These are phyloP conservation scores for Xerocomellus intermedius DNA, from an alignment of 768 basidiomycete genomes.

Conservation along the genomic window DNA sequence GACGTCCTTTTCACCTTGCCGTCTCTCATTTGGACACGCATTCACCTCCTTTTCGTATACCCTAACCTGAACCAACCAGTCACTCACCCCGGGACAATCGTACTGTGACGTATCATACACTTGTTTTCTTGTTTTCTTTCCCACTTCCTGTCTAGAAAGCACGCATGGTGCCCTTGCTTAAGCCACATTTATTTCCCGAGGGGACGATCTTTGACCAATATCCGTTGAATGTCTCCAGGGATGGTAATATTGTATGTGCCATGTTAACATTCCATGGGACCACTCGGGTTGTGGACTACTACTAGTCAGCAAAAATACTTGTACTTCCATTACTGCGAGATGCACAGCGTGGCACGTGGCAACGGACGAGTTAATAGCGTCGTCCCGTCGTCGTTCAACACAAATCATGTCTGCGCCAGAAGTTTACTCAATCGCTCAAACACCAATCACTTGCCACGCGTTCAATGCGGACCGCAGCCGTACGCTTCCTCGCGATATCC, in stretches of 20 bases:
- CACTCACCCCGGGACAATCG: constrained; percentile 4
- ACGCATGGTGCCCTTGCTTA: constrained; percentile 7
- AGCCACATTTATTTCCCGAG: constrained; percentile 8
- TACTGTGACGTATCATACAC: constrained; percentile 5
- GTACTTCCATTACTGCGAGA: too few species aligned
- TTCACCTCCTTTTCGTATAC: background rate
- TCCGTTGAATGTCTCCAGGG: background rate
- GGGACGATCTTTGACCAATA: constrained; percentile 5
- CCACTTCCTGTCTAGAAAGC: constrained; percentile 5
- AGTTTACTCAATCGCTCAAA: constrained; percentile 74
- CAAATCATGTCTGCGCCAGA: constrained; percentile 65
- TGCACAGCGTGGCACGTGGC: constrained; percentile 13
- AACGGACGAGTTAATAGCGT: background rate
- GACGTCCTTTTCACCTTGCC: background rate
- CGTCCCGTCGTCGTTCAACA: background rate
- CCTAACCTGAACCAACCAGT: constrained; percentile 5
- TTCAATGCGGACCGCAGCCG: constrained; percentile 88
- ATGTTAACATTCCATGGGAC: background rate
- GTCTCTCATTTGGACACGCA: background rate
- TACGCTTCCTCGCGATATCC: constrained; percentile 42
- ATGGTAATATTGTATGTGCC: constrained; percentile 2
- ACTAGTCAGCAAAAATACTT: too few species aligned
- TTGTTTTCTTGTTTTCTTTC: constrained; percentile 19
- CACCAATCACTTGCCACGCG: constrained; percentile 84
- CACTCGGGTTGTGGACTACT: too few species aligned